These are phyloP conservation scores for Talaromyces rugulosus DNA, from an alignment of 2,329 filamentous ascomycete genomes.

Conservation along the genomic window DNA sequence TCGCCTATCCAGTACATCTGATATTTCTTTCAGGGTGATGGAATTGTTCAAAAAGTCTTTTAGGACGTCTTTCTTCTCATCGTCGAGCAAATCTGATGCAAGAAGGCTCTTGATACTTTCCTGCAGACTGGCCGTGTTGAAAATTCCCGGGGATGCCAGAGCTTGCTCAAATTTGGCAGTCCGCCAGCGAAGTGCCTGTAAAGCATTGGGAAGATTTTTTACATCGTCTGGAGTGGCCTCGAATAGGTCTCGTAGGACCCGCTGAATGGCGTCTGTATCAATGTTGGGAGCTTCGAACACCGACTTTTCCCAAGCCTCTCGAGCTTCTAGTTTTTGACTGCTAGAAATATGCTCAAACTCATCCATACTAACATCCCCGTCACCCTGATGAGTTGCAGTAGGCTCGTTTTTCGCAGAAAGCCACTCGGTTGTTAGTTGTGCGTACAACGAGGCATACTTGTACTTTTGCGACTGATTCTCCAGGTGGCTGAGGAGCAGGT, in stretches of 20 bases:
- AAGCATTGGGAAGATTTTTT: not conserved
- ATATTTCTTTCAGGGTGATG: slow-evolving; percentile 49
- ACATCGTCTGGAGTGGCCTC: not conserved
- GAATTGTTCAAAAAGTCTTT: slow-evolving; percentile 35
- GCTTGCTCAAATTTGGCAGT: not conserved
- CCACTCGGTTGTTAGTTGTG: slow-evolving; percentile 53
- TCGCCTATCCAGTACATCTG: slow-evolving; percentile 55
- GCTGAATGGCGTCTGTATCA: not conserved
- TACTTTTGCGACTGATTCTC: slow-evolving; percentile 34
- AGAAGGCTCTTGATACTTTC: not conserved
- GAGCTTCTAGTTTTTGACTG: slow-evolving; percentile 15
- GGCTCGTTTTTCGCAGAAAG: slow-evolving; percentile 27
- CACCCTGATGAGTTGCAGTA: slow-evolving; percentile 10
- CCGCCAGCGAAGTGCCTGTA: not conserved
- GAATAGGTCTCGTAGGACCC: not conserved
- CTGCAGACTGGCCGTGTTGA: slow-evolving; percentile 4
- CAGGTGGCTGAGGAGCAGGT: not conserved
- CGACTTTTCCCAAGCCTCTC: not conserved
- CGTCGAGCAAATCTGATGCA: not conserved
- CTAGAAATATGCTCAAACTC: slow-evolving; percentile 13
- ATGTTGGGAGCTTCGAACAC: not conserved
- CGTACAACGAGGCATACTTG: slow-evolving; percentile 54
- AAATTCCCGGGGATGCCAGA: not conserved
- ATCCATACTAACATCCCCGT: not conserved
- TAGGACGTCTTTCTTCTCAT: slow-evolving; percentile 24